These are phyloP conservation scores for Lactarius evosmus DNA, from an alignment of 768 basidiomycete genomes.

Conservation along the genomic window DNA sequence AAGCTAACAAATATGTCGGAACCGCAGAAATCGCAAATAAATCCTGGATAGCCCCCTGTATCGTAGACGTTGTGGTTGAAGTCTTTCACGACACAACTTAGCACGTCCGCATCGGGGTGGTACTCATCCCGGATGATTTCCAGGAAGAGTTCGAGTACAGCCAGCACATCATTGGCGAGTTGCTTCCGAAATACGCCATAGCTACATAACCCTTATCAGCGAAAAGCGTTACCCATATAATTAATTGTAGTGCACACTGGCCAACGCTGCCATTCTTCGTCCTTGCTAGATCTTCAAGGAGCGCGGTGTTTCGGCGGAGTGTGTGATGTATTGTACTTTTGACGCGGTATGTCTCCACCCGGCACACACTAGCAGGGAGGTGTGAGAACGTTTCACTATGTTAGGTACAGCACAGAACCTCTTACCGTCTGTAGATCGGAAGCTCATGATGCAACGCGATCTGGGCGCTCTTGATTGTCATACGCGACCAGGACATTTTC, in stretches of 20 bases:
- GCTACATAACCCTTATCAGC: background rate
- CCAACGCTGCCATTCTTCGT: background rate
- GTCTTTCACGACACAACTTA: constrained; percentile 16
- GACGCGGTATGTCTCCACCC: constrained; percentile 71
- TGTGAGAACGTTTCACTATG: background rate
- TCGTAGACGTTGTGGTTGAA: constrained; percentile 27
- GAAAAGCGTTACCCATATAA: too few species aligned
- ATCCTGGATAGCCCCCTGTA: constrained; percentile 26
- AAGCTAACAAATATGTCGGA: constrained; percentile 80
- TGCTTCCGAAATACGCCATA: constrained; percentile 13
- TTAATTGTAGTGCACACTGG: constrained; percentile 6
- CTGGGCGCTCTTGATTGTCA: constrained; percentile 62
- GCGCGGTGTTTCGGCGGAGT: constrained; percentile 39
- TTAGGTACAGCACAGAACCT: constrained; percentile 7
- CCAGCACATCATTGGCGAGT: constrained; percentile 32
- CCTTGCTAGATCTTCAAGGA: constrained; percentile 24
- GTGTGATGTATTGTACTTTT: constrained; percentile 62
- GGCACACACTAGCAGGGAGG: constrained; percentile 58
- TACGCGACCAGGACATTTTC: constrained; percentile 85
- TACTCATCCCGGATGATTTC: constrained; percentile 52
- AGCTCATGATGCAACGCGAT: constrained; percentile 69
- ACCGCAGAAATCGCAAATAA: constrained; percentile 75
- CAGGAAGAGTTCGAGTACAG: constrained; percentile 48
- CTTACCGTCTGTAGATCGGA: constrained; percentile 74
- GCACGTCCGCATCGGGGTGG: constrained; percentile 21